Conservation (phyloP, 2,329 filamentous ascomycete species). For the Teratosphaeria viscida region DNA sequence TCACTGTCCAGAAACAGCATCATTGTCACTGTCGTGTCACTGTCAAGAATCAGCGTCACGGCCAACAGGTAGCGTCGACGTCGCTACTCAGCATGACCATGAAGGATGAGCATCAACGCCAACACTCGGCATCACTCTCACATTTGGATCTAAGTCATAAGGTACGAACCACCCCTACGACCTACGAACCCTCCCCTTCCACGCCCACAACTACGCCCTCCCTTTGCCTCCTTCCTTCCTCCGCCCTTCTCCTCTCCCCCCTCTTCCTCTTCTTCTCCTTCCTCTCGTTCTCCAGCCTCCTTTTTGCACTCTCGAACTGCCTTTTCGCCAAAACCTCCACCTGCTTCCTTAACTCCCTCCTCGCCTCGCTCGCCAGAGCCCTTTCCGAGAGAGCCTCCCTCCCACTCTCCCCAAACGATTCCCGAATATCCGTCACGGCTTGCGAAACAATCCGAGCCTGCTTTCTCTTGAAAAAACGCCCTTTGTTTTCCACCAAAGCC, state of each 20-base stretch:
- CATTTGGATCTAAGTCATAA: not conserved
- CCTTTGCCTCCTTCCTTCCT: not conserved
- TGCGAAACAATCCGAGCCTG: not conserved
- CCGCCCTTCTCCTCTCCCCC: not conserved
- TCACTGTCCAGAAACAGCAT: too few relatives aligned
- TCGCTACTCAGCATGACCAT: not conserved
- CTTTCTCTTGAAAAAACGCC: not conserved
- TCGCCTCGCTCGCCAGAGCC: not conserved
- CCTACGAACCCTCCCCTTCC: not conserved
- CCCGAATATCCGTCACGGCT: not conserved
- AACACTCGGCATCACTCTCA: not conserved
- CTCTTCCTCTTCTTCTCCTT: not conserved
- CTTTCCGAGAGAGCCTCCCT: not conserved
- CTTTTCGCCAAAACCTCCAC: not conserved
- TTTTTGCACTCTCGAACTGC: not conserved
- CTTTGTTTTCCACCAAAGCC: not conserved
- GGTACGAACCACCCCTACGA: not conserved
- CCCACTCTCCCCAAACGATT: not conserved
- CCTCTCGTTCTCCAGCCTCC: not conserved
- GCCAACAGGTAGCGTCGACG: too few relatives aligned
- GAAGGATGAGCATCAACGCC: not conserved
- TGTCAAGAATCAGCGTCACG: too few relatives aligned
- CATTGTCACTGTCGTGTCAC: too few relatives aligned
- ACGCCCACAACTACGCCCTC: too few relatives aligned
- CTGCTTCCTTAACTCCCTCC: not conserved